A percentile compares a stretch with the other conserved stretches of the same genome.
Evolutionary conservation across 805 yeast species (phyloP).

Genomic region (Pichia membranifaciens): DNA sequence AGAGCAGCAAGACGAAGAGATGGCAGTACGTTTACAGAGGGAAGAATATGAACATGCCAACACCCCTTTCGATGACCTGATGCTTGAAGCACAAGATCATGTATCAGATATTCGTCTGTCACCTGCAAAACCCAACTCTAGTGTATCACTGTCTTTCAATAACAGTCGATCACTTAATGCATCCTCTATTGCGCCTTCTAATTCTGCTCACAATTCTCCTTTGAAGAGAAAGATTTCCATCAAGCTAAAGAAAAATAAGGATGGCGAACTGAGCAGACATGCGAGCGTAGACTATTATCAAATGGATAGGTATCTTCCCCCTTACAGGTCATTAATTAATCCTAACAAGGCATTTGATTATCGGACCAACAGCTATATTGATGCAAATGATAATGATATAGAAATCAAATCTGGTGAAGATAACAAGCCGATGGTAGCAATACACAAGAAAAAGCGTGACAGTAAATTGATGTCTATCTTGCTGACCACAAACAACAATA

Average conservation of each 20-base stretch:
- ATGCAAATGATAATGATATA: conserved; percentile 17
- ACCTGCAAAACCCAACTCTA: too few species aligned
- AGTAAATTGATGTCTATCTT: conserved; percentile 31
- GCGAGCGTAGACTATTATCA: conserved; percentile 17
- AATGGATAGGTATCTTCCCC: conserved; percentile 36
- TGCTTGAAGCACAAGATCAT: not conserved
- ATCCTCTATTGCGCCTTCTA: not conserved
- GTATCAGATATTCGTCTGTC: not conserved
- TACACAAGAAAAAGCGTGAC: conserved; percentile 5
- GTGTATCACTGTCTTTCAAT: too few species aligned
- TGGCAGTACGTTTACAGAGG: not conserved
- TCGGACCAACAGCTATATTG: conserved; percentile 37
- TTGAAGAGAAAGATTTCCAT: conserved; percentile 5
- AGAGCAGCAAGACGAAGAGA: not conserved
- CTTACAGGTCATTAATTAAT: conserved; percentile 46
- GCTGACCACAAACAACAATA: conserved; percentile 30
- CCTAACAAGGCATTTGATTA: conserved; percentile 49
- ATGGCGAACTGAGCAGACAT: conserved; percentile 9
- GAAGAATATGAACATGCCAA: not conserved
- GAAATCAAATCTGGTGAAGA: conserved; percentile 4
- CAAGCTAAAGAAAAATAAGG: conserved; percentile 3
- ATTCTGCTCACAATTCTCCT: not conserved
- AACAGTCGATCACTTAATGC: not conserved
- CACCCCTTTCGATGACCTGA: not conserved
- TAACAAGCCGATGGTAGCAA: conserved; percentile 8